Evolutionary conservation across 352 stramenopile species (phyloP).

Genomic region (Pythium brassicae): DNA sequence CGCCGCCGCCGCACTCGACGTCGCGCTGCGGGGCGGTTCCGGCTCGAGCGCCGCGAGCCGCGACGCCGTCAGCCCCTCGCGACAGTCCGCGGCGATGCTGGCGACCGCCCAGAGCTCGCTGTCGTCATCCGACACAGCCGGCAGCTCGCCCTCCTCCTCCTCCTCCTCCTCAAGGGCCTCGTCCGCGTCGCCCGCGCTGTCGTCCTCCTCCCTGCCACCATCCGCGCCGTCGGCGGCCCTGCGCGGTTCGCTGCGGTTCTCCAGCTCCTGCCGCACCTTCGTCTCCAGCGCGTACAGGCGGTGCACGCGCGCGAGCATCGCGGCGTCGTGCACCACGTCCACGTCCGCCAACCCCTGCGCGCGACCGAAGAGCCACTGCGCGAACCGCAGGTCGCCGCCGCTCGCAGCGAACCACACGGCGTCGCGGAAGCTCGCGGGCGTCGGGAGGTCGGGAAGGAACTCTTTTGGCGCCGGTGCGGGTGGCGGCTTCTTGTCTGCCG

Average conservation of each 20-base stretch:
- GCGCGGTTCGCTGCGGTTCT: slow-evolving; percentile 7
- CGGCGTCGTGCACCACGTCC: slow-evolving; percentile 22
- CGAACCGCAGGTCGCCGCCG: slow-evolving; percentile 37
- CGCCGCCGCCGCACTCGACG: too few relatives aligned
- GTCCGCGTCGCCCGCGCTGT: too few relatives aligned
- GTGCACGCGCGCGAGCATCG: slow-evolving; percentile 27
- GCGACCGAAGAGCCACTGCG: slow-evolving; percentile 57
- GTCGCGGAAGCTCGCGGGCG: slow-evolving; percentile 26
- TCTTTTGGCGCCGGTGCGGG: background rate
- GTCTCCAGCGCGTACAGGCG: slow-evolving; percentile 40
- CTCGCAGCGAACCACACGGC: slow-evolving; percentile 42
- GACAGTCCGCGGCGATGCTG: slow-evolving; percentile 29
- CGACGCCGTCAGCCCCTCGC: slow-evolving; percentile 23
- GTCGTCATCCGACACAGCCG: slow-evolving; percentile 5
- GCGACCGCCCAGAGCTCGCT: slow-evolving; percentile 14
- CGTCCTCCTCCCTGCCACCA: slow-evolving; percentile 6
- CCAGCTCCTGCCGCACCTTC: slow-evolving; percentile 38
- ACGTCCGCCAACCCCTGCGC: slow-evolving; percentile 39
- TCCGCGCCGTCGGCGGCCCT: slow-evolving; percentile 10
- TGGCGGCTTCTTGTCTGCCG: background rate
- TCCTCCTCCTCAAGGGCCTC: slow-evolving; percentile 1
- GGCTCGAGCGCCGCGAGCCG: slow-evolving; percentile 22
- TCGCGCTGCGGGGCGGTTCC: too few relatives aligned
- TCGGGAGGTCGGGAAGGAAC: background rate
- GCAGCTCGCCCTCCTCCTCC: background rate